A percentile compares a stretch with the other conserved stretches of the same genome.
Evolutionary conservation across 768 basidiomycete genomes (phyloP).

Genomic region (Podaxis sp.): DNA sequence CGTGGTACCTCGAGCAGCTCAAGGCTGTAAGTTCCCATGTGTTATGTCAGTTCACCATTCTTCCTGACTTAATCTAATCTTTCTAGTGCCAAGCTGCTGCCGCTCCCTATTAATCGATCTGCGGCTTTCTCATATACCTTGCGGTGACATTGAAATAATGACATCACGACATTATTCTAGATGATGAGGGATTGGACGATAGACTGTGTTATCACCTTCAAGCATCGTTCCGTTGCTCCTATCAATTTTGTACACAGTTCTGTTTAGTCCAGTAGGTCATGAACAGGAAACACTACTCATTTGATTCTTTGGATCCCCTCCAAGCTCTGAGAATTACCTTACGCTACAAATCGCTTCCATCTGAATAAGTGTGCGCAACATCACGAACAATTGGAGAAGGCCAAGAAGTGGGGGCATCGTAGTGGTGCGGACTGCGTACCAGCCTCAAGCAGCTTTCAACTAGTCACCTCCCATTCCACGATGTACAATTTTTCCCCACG

Average conservation of each 20-base stretch:
- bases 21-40: slow-evolving; percentile 64
- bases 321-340: not conserved
- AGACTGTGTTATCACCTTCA: not conserved
- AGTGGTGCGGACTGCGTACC: too few relatives aligned
- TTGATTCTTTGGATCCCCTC: not conserved
- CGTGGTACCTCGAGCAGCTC: slow-evolving; percentile 85
- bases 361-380: too few relatives aligned
- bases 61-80: slow-evolving; percentile 14
- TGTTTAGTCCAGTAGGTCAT: not conserved
- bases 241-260: not conserved
- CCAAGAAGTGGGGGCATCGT: too few relatives aligned
- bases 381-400: too few relatives aligned
- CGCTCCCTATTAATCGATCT: slow-evolving; percentile 31
- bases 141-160: not conserved
- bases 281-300: not conserved
- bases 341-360: too few relatives aligned
- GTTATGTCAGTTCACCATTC: not conserved
- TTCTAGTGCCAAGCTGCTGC: slow-evolving; percentile 75
- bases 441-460: too few relatives aligned
- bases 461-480: too few relatives aligned
- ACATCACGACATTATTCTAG: not conserved
- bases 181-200: not conserved
- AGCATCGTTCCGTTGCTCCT: not conserved
- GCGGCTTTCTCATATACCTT: not conserved
- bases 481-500: too few relatives aligned